These are phyloP conservation scores for Candida multigemmis DNA, from an alignment of 805 yeast species.

Conservation along the genomic window DNA sequence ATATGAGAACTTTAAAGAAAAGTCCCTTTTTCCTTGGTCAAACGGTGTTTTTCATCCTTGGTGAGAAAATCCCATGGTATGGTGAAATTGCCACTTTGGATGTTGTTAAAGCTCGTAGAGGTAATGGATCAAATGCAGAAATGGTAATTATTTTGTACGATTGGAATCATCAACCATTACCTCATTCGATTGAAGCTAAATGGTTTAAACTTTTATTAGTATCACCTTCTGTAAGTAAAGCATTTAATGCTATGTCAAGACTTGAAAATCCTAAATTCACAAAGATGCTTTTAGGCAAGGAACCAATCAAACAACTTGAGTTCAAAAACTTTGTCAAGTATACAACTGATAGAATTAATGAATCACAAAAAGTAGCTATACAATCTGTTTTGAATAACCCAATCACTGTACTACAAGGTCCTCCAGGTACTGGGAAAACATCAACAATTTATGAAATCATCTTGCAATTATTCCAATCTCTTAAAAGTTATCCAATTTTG, in stretches of 20 bases:
- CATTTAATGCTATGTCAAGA: slow-evolving; percentile 57
- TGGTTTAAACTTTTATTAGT: slow-evolving; percentile 44
- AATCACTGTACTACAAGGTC: slow-evolving; percentile 39
- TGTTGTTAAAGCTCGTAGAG: slow-evolving; percentile 8
- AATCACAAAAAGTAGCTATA: slow-evolving; percentile 48
- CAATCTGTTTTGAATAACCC: slow-evolving; percentile 44
- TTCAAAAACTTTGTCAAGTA: slow-evolving; percentile 48
- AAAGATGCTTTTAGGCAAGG: slow-evolving; percentile 45
- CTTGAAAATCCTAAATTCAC: slow-evolving; percentile 44
- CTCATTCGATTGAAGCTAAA: slow-evolving; percentile 30
- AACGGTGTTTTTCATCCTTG: slow-evolving; percentile 45
- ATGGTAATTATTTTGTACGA: slow-evolving; percentile 43
- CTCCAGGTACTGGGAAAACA: slow-evolving; percentile 62
- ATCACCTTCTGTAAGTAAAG: slow-evolving; percentile 54
- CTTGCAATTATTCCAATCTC: slow-evolving; percentile 44
- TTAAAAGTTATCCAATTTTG: slow-evolving; percentile 52
- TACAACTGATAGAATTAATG: slow-evolving; percentile 40
- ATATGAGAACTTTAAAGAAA: slow-evolving; percentile 42
- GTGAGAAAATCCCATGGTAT: slow-evolving; percentile 48
- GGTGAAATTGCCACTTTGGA: slow-evolving; percentile 40
- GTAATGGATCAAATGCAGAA: slow-evolving; percentile 21
- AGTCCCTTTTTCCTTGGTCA: slow-evolving; percentile 54
- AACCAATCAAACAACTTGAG: slow-evolving; percentile 44
- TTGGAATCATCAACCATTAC: slow-evolving; percentile 50
- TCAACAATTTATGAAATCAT: slow-evolving; percentile 36